Conservation (phyloP, 2,329 filamentous ascomycete species). For the Trichocomaceae sp. region DNA sequence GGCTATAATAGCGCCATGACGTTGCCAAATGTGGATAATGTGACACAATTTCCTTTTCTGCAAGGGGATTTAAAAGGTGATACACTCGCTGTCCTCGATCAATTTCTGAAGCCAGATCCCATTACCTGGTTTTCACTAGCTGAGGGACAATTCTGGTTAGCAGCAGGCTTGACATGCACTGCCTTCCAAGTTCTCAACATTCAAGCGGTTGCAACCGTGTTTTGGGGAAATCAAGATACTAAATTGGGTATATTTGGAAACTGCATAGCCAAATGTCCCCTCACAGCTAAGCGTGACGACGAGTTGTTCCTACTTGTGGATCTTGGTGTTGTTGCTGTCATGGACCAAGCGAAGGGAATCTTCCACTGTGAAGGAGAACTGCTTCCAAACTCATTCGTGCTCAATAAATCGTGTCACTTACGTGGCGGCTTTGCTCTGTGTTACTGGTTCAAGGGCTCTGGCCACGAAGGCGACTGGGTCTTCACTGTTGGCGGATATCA, state of each 20-base stretch:
- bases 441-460: constrained; percentile 32
- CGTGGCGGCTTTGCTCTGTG: constrained; percentile 40
- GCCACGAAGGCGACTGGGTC: constrained; percentile 35
- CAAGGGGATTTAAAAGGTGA: neutral
- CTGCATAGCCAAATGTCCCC: constrained; percentile 26
- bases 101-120: constrained; percentile 16
- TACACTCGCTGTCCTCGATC: neutral
- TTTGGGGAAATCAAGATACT: constrained; percentile 23
- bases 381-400: constrained; percentile 35
- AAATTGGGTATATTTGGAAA: constrained; percentile 33
- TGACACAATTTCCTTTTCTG: constrained; percentile 26
- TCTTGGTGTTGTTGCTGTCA: neutral
- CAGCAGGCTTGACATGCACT: constrained; percentile 32
- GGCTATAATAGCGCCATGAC: constrained; percentile 35
- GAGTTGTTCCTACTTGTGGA: neutral
- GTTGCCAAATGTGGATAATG: constrained; percentile 22
- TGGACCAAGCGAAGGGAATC: constrained; percentile 9
- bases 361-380: constrained; percentile 37
- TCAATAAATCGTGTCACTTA: constrained; percentile 34
- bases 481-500: constrained; percentile 46
- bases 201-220: constrained; percentile 31
- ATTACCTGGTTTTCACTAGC: constrained; percentile 28
- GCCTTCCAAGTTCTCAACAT: constrained; percentile 37
- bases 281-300: neutral
- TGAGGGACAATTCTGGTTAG: constrained; percentile 32